These are phyloP conservation scores for Beauveria asiatica DNA, from an alignment of 2,329 filamentous ascomycete genomes.

Conservation along the genomic window DNA sequence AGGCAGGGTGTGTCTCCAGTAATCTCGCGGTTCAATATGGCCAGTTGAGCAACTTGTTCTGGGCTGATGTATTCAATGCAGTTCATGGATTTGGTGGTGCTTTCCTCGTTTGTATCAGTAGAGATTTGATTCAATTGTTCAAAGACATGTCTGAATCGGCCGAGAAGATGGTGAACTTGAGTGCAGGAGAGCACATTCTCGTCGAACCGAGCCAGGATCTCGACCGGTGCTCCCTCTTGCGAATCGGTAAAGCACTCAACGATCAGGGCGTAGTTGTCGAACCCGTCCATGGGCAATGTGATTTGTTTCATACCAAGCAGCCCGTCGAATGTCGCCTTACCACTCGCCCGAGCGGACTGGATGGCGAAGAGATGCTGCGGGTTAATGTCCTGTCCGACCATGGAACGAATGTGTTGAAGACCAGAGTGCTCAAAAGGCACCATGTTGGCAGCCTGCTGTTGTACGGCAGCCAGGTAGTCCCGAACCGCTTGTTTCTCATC, in stretches of 20 bases:
- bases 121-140: neutral
- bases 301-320: neutral
- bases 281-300: neutral
- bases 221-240: neutral
- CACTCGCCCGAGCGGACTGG: neutral
- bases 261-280: neutral
- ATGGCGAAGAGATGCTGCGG: constrained; percentile 13
- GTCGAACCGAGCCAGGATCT: neutral
- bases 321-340: neutral
- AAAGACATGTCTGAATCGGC: neutral
- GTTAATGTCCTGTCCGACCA: constrained; percentile 13
- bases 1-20: neutral
- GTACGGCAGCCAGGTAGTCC: constrained; percentile 18
- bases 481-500: constrained; percentile 23
- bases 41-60: neutral
- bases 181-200: neutral
- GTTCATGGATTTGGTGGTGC: neutral
- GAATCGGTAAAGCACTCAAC: neutral
- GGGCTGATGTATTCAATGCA: neutral
- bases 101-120: neutral
- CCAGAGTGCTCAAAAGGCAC: constrained; percentile 15
- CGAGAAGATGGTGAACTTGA: neutral
- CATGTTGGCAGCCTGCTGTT: neutral
- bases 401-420: constrained; percentile 14
- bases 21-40: neutral